These are phyloP conservation scores for Anethum foeniculum DNA, from an alignment of 140 eudicot genomes.

Conservation along the genomic window DNA sequence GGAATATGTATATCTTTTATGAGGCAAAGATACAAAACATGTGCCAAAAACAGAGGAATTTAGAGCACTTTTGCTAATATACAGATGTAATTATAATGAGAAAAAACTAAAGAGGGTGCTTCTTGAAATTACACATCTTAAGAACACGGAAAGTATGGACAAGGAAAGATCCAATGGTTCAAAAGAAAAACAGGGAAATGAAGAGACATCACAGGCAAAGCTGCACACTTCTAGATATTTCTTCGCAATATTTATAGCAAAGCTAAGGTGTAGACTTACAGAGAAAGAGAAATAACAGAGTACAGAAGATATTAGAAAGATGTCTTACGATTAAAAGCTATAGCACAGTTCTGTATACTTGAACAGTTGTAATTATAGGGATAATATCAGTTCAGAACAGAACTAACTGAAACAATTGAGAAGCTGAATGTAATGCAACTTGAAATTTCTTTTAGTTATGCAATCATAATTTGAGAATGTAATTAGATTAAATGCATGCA, in stretches of 20 bases:
- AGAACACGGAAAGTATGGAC: not conserved
- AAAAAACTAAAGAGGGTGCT: not conserved
- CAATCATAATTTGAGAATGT: not conserved
- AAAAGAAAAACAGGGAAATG: slow-evolving; percentile 16
- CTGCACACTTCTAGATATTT: slow-evolving; percentile 12
- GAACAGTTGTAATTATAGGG: slow-evolving; percentile 21
- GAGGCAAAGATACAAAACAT: too few relatives aligned
- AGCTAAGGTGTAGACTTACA: slow-evolving; percentile 30
- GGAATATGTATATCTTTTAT: not conserved
- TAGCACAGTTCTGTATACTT: slow-evolving; percentile 40
- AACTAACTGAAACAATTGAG: slow-evolving; percentile 13
- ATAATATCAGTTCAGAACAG: slow-evolving; percentile 20
- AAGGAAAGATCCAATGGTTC: slow-evolving; percentile 23
- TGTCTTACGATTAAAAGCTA: slow-evolving; percentile 13
- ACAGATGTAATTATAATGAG: not conserved
- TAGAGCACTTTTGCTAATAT: not conserved
- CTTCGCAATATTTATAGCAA: slow-evolving; percentile 22
- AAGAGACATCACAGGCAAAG: slow-evolving; percentile 14
- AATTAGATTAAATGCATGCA: not conserved
- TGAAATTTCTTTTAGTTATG: not conserved
- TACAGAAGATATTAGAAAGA: slow-evolving; percentile 11
- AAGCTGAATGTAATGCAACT: not conserved
- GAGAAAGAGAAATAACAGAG: slow-evolving; percentile 21
- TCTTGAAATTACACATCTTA: not conserved
- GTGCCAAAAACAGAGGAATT: not conserved